Conservation (phyloP, 2,329 filamentous ascomycete genomes). For the Acrodontium crateriforme region DNA sequence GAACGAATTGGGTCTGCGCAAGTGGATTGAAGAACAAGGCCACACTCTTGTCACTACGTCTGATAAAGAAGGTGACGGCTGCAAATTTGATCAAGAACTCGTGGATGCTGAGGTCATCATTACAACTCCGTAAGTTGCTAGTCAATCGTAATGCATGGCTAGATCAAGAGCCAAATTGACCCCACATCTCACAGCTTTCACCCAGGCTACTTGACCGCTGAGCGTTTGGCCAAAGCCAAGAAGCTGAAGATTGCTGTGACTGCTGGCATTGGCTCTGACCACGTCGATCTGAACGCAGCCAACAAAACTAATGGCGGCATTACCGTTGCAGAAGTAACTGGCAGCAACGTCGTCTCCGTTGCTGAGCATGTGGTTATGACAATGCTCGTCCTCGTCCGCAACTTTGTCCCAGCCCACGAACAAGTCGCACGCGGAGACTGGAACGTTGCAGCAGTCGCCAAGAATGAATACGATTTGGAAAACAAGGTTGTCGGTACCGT, state of each 20-base stretch:
- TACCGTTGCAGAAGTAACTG: slow-evolving; percentile 94
- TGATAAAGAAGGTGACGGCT: slow-evolving; percentile 91
- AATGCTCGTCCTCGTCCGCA: slow-evolving; percentile 87
- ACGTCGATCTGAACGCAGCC: slow-evolving; percentile 90
- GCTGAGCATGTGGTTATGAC: slow-evolving; percentile 99
- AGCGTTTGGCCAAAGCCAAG: slow-evolving; percentile 95
- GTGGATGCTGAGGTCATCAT: slow-evolving; percentile 98
- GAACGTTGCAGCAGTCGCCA: slow-evolving; percentile 90
- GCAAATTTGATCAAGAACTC: slow-evolving; percentile 86
- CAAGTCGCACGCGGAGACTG: slow-evolving; percentile 79
- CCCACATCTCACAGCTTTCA: slow-evolving; percentile 58
- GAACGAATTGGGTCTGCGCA: slow-evolving; percentile 93
- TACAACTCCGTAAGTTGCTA: slow-evolving; percentile 65
- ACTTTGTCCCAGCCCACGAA: slow-evolving; percentile 97
- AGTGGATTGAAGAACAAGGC: slow-evolving; percentile 95
- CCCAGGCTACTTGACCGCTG: slow-evolving; percentile 90
- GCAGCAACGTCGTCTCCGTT: slow-evolving; percentile 95
- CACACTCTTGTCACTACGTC: slow-evolving; percentile 95
- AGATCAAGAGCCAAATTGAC: neutral
- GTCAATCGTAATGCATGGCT: neutral
- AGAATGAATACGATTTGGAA: slow-evolving; percentile 98
- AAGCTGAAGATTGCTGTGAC: slow-evolving; percentile 97
- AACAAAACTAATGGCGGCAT: slow-evolving; percentile 97
- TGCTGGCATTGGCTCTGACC: slow-evolving; percentile 94
- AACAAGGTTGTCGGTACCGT: slow-evolving; percentile 96